These are phyloP conservation scores for Yarrowia bubula DNA, from an alignment of 805 yeast genomes.

Conservation along the genomic window DNA sequence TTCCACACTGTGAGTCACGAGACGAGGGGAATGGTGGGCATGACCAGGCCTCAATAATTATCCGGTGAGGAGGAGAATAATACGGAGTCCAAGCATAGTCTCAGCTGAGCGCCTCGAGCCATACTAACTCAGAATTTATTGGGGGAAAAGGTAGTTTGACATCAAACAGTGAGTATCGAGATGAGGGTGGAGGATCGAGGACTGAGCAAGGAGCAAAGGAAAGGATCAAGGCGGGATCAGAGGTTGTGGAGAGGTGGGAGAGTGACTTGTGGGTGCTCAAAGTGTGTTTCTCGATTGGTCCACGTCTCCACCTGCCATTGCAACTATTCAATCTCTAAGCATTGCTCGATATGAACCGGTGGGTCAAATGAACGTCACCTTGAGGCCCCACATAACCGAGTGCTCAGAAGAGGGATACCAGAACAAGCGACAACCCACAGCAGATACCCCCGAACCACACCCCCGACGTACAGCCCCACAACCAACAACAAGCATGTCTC, in stretches of 20 bases:
- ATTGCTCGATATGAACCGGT: neutral
- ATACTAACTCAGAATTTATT: neutral
- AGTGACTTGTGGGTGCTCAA: too few relatives aligned
- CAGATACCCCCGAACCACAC: neutral
- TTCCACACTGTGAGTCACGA: slow-evolving; percentile 22
- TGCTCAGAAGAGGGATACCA: neutral
- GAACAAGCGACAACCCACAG: neutral
- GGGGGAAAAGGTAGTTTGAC: neutral
- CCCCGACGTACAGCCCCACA: neutral
- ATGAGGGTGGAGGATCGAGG: neutral
- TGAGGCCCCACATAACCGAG: too few relatives aligned
- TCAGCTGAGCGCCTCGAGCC: neutral
- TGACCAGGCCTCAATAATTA: neutral
- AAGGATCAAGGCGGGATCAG: neutral
- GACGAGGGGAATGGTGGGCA: slow-evolving; percentile 12
- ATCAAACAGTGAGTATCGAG: neutral
- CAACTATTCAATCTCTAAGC: neutral
- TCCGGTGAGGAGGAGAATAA: neutral
- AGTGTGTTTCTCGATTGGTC: too few relatives aligned
- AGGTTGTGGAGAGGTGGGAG: neutral
- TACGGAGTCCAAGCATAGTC: neutral
- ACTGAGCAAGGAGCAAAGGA: neutral
- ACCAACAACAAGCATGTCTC: neutral
- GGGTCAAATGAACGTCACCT: neutral
- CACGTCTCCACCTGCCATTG: neutral